Evolutionary conservation across 768 basidiomycete genomes (phyloP), one percentile per base, ranked within the genome.

Genomic region (Tylopilus cervinicoccineus): DNA sequence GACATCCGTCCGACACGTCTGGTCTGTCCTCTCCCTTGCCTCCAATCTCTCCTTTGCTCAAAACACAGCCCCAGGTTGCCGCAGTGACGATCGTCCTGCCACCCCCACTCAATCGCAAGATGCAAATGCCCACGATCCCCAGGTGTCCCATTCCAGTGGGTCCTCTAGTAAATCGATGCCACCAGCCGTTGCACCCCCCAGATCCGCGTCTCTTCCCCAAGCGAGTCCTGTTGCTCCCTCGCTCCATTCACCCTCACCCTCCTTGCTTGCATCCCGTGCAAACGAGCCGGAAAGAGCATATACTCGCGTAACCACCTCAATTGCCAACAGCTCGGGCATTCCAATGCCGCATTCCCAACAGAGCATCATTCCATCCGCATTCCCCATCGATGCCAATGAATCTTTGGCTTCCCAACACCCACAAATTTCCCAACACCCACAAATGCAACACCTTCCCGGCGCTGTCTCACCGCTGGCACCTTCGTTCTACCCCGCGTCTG

Each of bases 1-100:
- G 65, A 34, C 54, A 61, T 41, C 50, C 59, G 23, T 70, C 70
- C 19, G 73, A 70, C 38, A 60, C 69, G 10, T 59, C 66, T 45
- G 61, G 74, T 74, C 23, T 49, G 66, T 58, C 2, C 14, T 22
- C 17, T 37, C 22, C 19, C 31, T 41, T 5, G 17, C n/a, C 38
- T 29, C 13, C 27, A 14, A 0, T 41, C 9, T 33, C n/a, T 43
- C 27, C 14, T 32, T 43, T 2, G 24, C 48, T 37, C 5, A 49
- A 27, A 27, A 34, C 24, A 11, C 22, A 28, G 12, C 41, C 8
- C 22, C 45, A 56, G 55, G 28, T 37, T 51, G 50, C 43, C 54
- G 37, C n/a, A 44, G 31, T 20, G 51, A 67, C 29, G 55, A 63
- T 50, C 56, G 57, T 38, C 61, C 62, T 14, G 24, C 39, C 37